A percentile compares a stretch with the other conserved stretches of the same genome.
These are phyloP conservation scores for Claviceps spartinae DNA, from an alignment of 2,329 filamentous ascomycete genomes.

Conservation along the genomic window DNA sequence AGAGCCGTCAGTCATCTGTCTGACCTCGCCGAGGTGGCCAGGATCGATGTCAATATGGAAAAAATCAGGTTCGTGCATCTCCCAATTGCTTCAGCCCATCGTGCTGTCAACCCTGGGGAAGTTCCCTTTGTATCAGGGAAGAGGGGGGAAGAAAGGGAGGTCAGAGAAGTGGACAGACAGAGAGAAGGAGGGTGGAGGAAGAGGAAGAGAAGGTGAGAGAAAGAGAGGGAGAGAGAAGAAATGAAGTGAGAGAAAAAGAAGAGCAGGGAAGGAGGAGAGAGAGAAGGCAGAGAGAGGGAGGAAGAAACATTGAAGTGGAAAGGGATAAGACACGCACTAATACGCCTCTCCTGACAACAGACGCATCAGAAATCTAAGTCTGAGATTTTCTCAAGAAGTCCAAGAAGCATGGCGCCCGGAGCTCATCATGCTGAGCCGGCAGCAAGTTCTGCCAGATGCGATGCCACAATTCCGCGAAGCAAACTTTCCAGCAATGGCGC, in stretches of 20 bases:
- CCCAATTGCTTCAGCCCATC: background rate
- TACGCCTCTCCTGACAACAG: constrained; percentile 10
- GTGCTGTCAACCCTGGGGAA: background rate
- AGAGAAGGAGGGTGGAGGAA: background rate
- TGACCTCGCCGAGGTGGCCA: constrained; percentile 16
- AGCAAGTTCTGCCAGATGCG: constrained; percentile 10
- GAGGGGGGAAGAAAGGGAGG: background rate
- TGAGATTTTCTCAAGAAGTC: constrained; percentile 21
- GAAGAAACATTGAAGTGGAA: too few species aligned
- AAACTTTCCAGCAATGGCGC: constrained; percentile 8
- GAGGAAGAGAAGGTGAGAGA: too few species aligned
- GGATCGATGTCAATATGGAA: constrained; percentile 19
- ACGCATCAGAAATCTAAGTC: constrained; percentile 21
- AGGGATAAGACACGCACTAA: background rate
- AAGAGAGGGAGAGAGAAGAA: background rate
- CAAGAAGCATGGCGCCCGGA: constrained; percentile 18
- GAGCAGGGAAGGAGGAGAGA: background rate
- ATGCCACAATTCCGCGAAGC: constrained; percentile 13
- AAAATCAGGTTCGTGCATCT: constrained; percentile 19
- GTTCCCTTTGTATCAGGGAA: background rate
- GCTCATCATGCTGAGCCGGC: constrained; percentile 6
- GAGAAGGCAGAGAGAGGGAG: background rate
- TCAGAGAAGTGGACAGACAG: background rate
- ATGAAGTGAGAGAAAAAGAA: background rate
- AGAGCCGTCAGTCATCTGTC: constrained; percentile 13